Evolutionary conservation across 441 rosid species (phyloP), one percentile per base, ranked within the genome.

Genomic region (Isatis lusitanica): DNA sequence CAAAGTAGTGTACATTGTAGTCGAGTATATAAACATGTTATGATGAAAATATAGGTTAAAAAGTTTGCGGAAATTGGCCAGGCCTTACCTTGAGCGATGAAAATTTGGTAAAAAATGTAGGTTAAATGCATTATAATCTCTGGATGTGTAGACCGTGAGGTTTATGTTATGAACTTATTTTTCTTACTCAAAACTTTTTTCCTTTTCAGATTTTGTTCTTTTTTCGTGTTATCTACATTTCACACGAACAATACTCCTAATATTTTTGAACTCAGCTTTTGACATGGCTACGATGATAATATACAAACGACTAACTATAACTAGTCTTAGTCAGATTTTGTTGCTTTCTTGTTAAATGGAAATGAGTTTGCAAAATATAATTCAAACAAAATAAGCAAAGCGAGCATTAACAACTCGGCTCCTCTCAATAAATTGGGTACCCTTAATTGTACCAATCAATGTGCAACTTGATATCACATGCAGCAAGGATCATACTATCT

Each of bases 381-480:
- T 46, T 57, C 38, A 28, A 58, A 46, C 13, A 44, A 68, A 75
- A 59, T 5, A 74, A 61, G 66, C 52, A 64, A 76, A 63, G 39
- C n/a, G 31, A 70, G 78, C 74, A 61, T 61, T 74, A 59, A 60
- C 68, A 51, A 40, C 42, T 60, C 63, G 21, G 31, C 40, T 67
- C 48, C 78, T 39, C 52, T 52, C 74, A 68, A 74, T 60, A 74
- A 74, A 68, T 74, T 61, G 57, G 64, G 43, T 66, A 43, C 31
- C 50, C 78, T 74, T 74, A 66, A 74, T 74, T 74, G 67, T 62
- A 60, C 64, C 74, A 68, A 68, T 68, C 48, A 74, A 74, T 74
- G 78, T 74, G 33, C 69, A 74, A 68, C 74, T 74, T 74, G 63
- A 68, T 42, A 68, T 63, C 78, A 74, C 78, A 74, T 74, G 78